These are phyloP conservation scores for Xylariaceae sp. DNA, from an alignment of 2,329 filamentous ascomycete species.

Conservation along the genomic window DNA sequence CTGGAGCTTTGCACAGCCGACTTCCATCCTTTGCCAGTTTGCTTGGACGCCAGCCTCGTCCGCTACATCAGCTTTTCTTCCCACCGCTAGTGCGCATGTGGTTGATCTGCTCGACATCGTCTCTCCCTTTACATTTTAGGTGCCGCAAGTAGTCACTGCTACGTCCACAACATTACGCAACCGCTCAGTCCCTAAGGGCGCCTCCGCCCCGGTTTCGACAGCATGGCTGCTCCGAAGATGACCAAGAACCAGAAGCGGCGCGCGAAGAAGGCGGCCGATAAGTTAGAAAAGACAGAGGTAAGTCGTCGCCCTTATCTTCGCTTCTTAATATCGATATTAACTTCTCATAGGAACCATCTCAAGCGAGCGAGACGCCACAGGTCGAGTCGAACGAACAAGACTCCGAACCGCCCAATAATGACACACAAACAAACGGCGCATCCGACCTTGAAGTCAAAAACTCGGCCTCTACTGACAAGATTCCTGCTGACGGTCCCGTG, in stretches of 20 bases:
- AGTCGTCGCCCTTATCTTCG: constrained; percentile 29
- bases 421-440: constrained; percentile 35
- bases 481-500: constrained; percentile 53
- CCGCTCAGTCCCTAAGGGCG: constrained; percentile 17
- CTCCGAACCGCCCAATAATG: constrained; percentile 34
- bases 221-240: constrained; percentile 73
- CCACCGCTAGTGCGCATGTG: neutral
- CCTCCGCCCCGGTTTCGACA: constrained; percentile 36
- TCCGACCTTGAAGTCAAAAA: constrained; percentile 52
- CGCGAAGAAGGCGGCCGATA: constrained; percentile 92
- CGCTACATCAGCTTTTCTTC: too few relatives aligned
- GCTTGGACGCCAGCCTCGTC: too few relatives aligned
- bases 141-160: neutral
- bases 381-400: constrained; percentile 44
- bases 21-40: too few relatives aligned
- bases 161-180: neutral
- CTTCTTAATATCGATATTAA: constrained; percentile 5
- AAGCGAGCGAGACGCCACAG: constrained; percentile 38
- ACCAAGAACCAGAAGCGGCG: constrained; percentile 94
- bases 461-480: constrained; percentile 42
- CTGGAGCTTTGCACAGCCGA: too few relatives aligned
- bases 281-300: constrained; percentile 68
- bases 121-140: neutral
- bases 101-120: neutral
- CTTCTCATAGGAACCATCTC: constrained; percentile 30